Base-by-base conservation (phyloP, 2,329 filamentous ascomycete genomes). In the Alternaria viburni region DNA sequence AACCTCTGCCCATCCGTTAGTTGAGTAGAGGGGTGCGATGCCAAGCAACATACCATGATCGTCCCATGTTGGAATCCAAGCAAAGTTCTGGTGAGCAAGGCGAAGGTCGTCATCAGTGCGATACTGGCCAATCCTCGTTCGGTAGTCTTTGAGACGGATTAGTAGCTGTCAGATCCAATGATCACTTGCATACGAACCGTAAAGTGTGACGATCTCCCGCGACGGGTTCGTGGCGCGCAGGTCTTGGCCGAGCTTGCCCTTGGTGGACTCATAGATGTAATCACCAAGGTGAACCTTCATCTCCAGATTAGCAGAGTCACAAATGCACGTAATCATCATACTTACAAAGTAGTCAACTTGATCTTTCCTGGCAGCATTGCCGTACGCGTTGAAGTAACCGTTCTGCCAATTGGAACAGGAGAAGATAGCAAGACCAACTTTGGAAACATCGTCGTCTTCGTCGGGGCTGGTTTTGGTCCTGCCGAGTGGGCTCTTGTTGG, bases 381-480 rank as follows among this genome's bases (percentile, higher is more conserved):
- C 83, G 47, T 84, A 84, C 0, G 80, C 82, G 51, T 84, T 85
- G 71, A 85, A 85, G 67, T 81, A 85, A 1, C 83, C 83, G 57
- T 81, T 82, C 0, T 81, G 75, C 45, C 74, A 78, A 54, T 79
- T 92, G 69, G 83, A 86, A 82, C 91, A 93, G 1, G 89, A 92
- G 74, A 90, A 93, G 1, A 93, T 85, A 2, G 90, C 90, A 61
- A 93, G 83, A 26, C 83, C 86, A 55, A 93, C 80, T 21, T 85
- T 80, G 1, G 84, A 82, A 5, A 90, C 84, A 19, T 86, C 81
- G 52, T 90, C 86, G 10, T 86, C 81, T 7, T 83, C 81, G 1
- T 79, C 76, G 2, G 91, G 90, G 12, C 88, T 86, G 0, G 91
- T 92, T 81, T 92, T 93, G 19, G 90, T 93, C 5, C 88, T 83